phyloP scores from a whole-genome alignment of 2,329 filamentous ascomycete genomes.

The Xylariaceae sp. region DNA sequence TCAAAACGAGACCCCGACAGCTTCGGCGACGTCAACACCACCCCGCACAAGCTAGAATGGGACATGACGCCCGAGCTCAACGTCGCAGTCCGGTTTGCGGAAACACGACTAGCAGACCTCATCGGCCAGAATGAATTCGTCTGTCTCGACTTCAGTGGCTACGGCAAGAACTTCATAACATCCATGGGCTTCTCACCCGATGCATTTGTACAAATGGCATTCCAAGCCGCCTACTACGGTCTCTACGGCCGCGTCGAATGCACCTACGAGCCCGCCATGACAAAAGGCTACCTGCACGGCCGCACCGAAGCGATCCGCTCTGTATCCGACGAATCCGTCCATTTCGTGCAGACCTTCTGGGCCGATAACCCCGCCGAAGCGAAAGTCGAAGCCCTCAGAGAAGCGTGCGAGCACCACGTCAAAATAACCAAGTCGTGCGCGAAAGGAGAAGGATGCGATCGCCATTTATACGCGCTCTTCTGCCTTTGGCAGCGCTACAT shows the following conservation, averaged over 20 bases:
- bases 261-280: slow-evolving; percentile 98
- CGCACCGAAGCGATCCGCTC: slow-evolving; percentile 89
- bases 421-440: slow-evolving; percentile 76
- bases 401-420: slow-evolving; percentile 78
- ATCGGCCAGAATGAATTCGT: slow-evolving; percentile 96
- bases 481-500: slow-evolving; percentile 90
- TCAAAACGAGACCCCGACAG: slow-evolving; percentile 85
- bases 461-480: slow-evolving; percentile 89
- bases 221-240: slow-evolving; percentile 96
- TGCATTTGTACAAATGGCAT: slow-evolving; percentile 98
- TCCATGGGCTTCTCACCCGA: slow-evolving; percentile 96
- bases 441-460: slow-evolving; percentile 84
- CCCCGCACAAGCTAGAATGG: slow-evolving; percentile 95
- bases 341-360: slow-evolving; percentile 94
- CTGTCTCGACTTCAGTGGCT: slow-evolving; percentile 80
- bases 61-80: slow-evolving; percentile 90
- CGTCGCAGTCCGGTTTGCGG: slow-evolving; percentile 88
- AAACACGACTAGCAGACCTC: slow-evolving; percentile 86
- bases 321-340: slow-evolving; percentile 75
- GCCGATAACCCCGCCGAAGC: slow-evolving; percentile 74
- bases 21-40: slow-evolving; percentile 90
- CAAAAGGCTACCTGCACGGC: slow-evolving; percentile 86
- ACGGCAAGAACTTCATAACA: slow-evolving; percentile 97
- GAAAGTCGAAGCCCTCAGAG: slow-evolving; percentile 80
- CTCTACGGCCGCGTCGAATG: slow-evolving; percentile 91